These are phyloP conservation scores for Xylaria sp. DNA, from an alignment of 2,329 filamentous ascomycete genomes.

Conservation along the genomic window DNA sequence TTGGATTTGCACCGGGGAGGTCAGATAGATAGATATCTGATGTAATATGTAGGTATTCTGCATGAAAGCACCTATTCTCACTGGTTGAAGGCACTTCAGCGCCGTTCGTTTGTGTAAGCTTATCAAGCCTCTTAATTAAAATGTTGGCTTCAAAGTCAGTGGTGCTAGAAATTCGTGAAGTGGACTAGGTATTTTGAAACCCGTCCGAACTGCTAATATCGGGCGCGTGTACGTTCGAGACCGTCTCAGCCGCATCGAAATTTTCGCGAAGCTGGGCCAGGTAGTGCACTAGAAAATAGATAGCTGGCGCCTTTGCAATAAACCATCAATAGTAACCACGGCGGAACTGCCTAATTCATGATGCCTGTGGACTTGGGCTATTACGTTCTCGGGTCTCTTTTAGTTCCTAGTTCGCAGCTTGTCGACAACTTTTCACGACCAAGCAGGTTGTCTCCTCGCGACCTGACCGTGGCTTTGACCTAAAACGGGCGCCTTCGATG, in stretches of 20 bases:
- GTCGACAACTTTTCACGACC: background rate
- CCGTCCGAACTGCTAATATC: background rate
- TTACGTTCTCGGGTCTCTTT: background rate
- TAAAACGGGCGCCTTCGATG: background rate
- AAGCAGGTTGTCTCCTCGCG: background rate
- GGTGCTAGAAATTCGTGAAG: background rate
- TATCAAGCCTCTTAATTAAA: conserved; percentile 26
- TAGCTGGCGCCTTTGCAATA: conserved; percentile 20
- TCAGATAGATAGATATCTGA: background rate
- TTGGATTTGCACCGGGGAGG: background rate
- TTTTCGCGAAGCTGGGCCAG: background rate
- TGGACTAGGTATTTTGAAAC: background rate
- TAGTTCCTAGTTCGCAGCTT: background rate
- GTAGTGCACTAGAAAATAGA: conserved; percentile 2
- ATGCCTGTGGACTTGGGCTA: background rate
- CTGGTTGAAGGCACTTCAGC: background rate
- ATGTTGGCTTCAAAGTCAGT: background rate
- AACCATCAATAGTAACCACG: conserved; percentile 11
- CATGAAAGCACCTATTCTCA: background rate
- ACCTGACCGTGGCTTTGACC: background rate
- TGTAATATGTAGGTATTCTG: conserved; percentile 3
- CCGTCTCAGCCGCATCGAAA: conserved; percentile 29
- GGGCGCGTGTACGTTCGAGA: conserved; percentile 9
- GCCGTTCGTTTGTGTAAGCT: conserved; percentile 6
- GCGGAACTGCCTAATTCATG: background rate